A percentile compares a stretch with the other conserved stretches of the same genome.
These are phyloP conservation scores for Neodidymelliopsis sp. DNA, from an alignment of 2,329 filamentous ascomycete genomes.

Conservation along the genomic window DNA sequence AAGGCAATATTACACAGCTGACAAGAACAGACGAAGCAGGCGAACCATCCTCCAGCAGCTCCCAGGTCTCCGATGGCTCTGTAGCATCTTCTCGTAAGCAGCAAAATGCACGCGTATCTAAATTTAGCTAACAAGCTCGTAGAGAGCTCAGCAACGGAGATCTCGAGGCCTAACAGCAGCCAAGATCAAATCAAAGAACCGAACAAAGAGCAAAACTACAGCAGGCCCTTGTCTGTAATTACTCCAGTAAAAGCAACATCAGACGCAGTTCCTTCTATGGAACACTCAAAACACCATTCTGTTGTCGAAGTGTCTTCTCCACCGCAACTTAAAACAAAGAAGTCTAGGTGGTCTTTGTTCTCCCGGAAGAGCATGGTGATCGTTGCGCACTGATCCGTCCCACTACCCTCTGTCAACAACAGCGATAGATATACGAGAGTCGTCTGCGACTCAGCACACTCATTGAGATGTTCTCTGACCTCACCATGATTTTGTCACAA, in stretches of 20 bases:
- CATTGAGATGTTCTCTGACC: background rate
- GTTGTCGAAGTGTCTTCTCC: constrained; percentile 1
- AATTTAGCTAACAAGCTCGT: background rate
- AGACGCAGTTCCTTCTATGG: background rate
- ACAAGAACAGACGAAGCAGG: constrained; percentile 11
- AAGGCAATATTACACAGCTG: background rate
- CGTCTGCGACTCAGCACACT: background rate
- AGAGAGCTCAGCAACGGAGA: constrained; percentile 20
- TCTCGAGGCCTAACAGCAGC: constrained; percentile 17
- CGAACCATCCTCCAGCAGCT: constrained; percentile 13
- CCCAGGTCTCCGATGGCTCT: constrained; percentile 11
- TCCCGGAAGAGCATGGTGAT: constrained; percentile 18
- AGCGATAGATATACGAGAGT: background rate
- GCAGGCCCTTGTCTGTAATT: constrained; percentile 10
- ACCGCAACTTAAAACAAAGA: constrained; percentile 3
- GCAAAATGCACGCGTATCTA: no score
- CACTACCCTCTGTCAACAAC: background rate
- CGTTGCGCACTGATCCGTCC: constrained; percentile 14
- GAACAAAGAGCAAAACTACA: constrained; percentile 12
- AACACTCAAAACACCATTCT: constrained; percentile 9
- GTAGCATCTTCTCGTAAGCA: constrained; percentile 16
- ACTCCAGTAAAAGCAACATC: background rate
- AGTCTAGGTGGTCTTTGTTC: constrained; percentile 18
- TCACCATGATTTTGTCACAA: constrained; percentile 9
- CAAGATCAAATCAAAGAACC: constrained; percentile 8